Evolutionary conservation across 495 filamentous ascomycete species (phyloP).

Genomic region (Penicillium lividum): DNA sequence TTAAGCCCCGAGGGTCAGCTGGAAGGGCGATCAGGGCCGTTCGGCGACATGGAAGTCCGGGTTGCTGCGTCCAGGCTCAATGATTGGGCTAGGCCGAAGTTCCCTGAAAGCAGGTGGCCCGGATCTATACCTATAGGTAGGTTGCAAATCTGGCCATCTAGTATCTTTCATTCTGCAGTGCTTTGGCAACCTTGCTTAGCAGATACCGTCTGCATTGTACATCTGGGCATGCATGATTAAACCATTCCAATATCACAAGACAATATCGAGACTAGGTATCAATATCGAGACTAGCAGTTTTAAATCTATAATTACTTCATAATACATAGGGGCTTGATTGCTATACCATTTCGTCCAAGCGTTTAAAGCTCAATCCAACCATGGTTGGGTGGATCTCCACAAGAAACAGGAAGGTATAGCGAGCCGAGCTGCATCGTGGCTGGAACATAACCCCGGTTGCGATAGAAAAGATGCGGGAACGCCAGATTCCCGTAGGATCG

Average conservation of each 20-base stretch:
- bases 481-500: conserved; percentile 21
- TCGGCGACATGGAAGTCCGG: not conserved
- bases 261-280: not conserved
- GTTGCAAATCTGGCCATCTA: not conserved
- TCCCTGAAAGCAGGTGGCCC: not conserved
- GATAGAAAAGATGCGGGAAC: conserved; percentile 12
- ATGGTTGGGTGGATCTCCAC: not conserved
- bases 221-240: not conserved
- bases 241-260: not conserved
- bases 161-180: not conserved
- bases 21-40: not conserved
- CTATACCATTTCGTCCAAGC: not conserved
- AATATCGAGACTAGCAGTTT: not conserved
- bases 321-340: not conserved
- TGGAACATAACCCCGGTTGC: conserved; percentile 12
- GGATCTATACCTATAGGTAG: not conserved
- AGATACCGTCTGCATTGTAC: too few relatives aligned
- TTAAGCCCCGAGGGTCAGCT: conserved; percentile 1
- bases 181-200: too few relatives aligned
- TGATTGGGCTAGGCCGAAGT: not conserved
- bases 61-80: conserved; percentile 6
- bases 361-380: not conserved
- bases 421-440: conserved; percentile 11
- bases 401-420: conserved; percentile 21
- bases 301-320: not conserved